Conservation (phyloP, 1,139 yeast genomes). For the Geotrichum carabidarum region DNA sequence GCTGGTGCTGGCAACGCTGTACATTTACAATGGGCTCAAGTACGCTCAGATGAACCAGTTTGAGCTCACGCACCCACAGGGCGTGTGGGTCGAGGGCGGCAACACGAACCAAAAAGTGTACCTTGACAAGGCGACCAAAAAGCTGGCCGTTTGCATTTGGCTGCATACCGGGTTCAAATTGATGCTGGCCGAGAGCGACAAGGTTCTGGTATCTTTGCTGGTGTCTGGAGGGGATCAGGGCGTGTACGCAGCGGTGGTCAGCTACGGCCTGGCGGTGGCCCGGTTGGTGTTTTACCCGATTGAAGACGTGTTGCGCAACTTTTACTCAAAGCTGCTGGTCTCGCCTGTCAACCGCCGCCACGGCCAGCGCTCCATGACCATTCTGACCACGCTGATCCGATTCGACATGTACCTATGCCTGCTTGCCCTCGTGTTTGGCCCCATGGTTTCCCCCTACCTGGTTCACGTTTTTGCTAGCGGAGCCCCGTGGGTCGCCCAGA, state of each 20-base stretch:
- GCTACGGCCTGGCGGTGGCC: conserved; percentile 87
- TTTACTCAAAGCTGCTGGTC: conserved; percentile 37
- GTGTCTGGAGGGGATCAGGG: conserved; percentile 81
- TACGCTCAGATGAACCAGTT: conserved; percentile 17
- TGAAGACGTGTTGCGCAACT: conserved; percentile 77
- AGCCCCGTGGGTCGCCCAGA: conserved; percentile 55
- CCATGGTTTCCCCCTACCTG: conserved; percentile 51
- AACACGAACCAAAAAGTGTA: conserved; percentile 22
- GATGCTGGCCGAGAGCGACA: conserved; percentile 85
- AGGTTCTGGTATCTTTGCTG: conserved; percentile 61
- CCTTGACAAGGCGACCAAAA: conserved; percentile 29
- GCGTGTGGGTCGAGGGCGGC: conserved; percentile 15
- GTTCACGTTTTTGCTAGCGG: conserved; percentile 34
- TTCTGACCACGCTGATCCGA: conserved; percentile 45
- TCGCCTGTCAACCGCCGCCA: conserved; percentile 32
- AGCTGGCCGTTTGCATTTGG: conserved; percentile 47
- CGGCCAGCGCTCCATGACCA: conserved; percentile 42
- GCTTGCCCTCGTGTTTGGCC: conserved; percentile 54
- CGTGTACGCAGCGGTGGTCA: conserved; percentile 73
- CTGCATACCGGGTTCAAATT: conserved; percentile 82
- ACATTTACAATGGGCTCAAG: conserved; percentile 21
- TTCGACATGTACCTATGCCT: conserved; percentile 51
- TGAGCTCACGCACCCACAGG: conserved; percentile 15
- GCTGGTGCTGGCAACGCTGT: conserved; percentile 38
- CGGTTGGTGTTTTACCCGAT: conserved; percentile 79